Conservation (phyloP, 83 land plant genomes). For the Picea abies region DNA sequence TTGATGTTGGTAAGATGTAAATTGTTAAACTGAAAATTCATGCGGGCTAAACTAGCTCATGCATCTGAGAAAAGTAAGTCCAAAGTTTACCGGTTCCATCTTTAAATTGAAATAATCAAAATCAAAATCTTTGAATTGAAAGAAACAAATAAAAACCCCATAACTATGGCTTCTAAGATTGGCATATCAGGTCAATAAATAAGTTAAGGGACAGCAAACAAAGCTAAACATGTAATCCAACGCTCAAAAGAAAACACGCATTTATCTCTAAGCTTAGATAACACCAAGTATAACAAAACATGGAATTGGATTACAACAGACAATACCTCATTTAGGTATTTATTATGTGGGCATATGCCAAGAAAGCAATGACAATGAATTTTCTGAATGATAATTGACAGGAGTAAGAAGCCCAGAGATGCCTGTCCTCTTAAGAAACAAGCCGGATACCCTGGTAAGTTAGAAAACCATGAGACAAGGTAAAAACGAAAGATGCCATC, state of each 20-base stretch:
- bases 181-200: background rate
- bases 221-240: background rate
- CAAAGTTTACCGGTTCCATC: too few species aligned
- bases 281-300: background rate
- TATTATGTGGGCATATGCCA: constrained; percentile 15
- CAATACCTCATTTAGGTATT: background rate
- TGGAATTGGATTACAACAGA: constrained; percentile 3
- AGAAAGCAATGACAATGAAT: constrained; percentile 13
- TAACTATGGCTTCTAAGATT: background rate
- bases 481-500: constrained; percentile 4
- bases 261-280: background rate
- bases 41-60: too few species aligned
- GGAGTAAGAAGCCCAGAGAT: background rate
- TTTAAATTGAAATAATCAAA: too few species aligned
- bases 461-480: background rate
- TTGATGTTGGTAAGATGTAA: background rate
- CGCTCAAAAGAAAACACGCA: too few species aligned
- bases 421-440: background rate
- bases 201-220: background rate
- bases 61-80: too few species aligned
- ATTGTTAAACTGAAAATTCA: background rate
- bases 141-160: background rate
- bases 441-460: background rate
- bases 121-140: too few species aligned
- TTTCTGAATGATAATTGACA: background rate